Percentiles rank a stretch among this genome's conserved stretches.
Conservation (phyloP, 2,329 filamentous ascomycete species). For the Pestalotiopsis sp. region DNA sequence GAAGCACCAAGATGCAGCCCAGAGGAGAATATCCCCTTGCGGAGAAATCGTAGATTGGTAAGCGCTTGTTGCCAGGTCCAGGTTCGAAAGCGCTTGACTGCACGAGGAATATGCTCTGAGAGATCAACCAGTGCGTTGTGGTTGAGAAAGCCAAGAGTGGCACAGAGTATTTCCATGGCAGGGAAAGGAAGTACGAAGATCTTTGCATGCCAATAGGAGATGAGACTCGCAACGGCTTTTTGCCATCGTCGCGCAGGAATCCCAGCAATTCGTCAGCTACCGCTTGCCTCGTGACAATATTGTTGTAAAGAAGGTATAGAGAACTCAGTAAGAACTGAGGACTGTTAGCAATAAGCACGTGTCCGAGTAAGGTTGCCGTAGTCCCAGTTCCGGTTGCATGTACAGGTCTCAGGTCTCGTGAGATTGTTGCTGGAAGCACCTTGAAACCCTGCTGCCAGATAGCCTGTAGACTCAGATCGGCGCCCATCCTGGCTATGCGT, state of each 20-base stretch:
- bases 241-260: neutral
- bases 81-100: conserved; percentile 5
- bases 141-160: neutral
- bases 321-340: conserved; percentile 10
- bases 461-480: neutral
- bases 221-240: conserved; percentile 7
- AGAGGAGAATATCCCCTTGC: neutral
- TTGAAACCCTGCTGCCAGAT: neutral
- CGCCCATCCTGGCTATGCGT: neutral
- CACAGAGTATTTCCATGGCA: conserved; percentile 3
- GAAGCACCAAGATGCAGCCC: neutral
- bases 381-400: neutral
- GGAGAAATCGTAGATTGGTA: neutral
- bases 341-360: neutral
- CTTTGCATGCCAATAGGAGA: conserved; percentile 8
- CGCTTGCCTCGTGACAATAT: conserved; percentile 2
- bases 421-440: neutral
- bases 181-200: conserved; percentile 10
- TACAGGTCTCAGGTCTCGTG: neutral
- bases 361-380: too few species aligned
- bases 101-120: conserved; percentile 14
- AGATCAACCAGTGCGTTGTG: conserved; percentile 11
- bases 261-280: conserved; percentile 3
- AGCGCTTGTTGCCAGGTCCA: neutral
- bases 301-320: conserved; percentile 1